Base-by-base conservation (phyloP, 371 early-diverging fungal species). In the Mortierella polycephala region DNA sequence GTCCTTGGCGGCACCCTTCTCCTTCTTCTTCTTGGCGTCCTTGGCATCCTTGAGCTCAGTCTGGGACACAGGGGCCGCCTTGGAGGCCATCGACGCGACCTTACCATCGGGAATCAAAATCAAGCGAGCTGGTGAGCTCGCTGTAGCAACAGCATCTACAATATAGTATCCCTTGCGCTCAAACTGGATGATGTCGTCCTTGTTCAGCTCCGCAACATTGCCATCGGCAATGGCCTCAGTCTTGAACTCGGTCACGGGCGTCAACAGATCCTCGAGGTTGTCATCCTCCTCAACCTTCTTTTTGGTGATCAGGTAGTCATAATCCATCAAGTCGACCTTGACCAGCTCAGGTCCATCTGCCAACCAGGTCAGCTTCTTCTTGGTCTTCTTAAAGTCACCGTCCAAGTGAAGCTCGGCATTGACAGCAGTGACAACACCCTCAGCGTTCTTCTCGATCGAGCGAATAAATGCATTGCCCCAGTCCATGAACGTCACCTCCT, bases 291-390 rank as follows among this genome's bases (percentile, higher is more conserved):
- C 98, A 2, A 99, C 85, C 89, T 98, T 98, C 90, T 94, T 94
- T 93, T 98, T 98, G 64, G 94, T 98, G 77, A 99, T 96, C 82
- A 98, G 83, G 80, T 96, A 98, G 83, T 98, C 98, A 75, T 95
- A 96, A 85, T 98, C 96, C 74, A 90, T 74, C 64, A 98, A 84
- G 66, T 90, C 79, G 49, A 94, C 88, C 67, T 91, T 81, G 57
- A 87, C 84, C 13, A 91, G 82, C 71, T 88, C 83, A 37, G 86
- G 82, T 44, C 86, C 85, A 58, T 87, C 85, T 16, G 92, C 86
- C 64, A 99, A 89, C 99, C 99, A 99, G 2, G 99, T 98, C 61
- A 99, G 84, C 93, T 99, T 99, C 91, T 98, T 97, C 89, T 98
- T 97, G 66, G 99, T 99, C 84, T 94, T 93, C 83, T 99, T 99